Conservation (phyloP, 1,284 basidiomycete genomes). For the Sporisorium iseilematis-ciliati region DNA sequence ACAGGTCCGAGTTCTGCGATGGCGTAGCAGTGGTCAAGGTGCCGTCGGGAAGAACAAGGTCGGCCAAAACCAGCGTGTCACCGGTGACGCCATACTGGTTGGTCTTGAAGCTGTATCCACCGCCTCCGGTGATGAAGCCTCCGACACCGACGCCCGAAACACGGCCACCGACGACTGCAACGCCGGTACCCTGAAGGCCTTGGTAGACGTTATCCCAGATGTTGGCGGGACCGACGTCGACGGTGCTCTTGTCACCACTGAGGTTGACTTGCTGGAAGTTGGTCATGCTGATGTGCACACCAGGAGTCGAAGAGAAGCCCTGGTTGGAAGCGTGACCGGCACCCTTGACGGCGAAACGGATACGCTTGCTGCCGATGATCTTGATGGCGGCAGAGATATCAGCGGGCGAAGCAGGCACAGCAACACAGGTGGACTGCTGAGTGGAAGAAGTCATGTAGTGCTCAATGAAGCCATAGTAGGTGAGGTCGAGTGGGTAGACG, state of each 20-base stretch:
- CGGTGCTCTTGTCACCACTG: constrained; percentile 43
- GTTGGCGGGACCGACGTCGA: constrained; percentile 55
- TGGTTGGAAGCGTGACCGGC: constrained; percentile 57
- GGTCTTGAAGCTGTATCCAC: constrained; percentile 55
- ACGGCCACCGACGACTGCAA: constrained; percentile 52
- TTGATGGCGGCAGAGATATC: constrained; percentile 52
- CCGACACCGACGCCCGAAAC: constrained; percentile 59
- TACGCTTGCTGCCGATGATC: constrained; percentile 47
- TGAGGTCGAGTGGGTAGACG: constrained; percentile 34
- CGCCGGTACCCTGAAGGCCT: constrained; percentile 33
- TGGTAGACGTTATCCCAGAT: constrained; percentile 59
- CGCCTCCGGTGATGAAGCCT: constrained; percentile 56
- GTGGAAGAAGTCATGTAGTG: constrained; percentile 49
- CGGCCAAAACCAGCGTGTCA: constrained; percentile 49
- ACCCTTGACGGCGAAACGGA: constrained; percentile 50
- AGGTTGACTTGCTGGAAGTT: constrained; percentile 53
- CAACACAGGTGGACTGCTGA: constrained; percentile 49
- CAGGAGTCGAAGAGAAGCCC: constrained; percentile 56
- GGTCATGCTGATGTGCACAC: constrained; percentile 51
- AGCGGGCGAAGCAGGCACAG: constrained; percentile 38
- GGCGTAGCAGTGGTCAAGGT: constrained; percentile 43
- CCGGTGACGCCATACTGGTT: constrained; percentile 56
- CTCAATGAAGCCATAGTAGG: constrained; percentile 26
- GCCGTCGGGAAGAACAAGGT: constrained; percentile 55
- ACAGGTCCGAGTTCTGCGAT: constrained; percentile 50